phyloP scores from a whole-genome alignment of 148 eudicot genomes.

The Talinum fruticosum region DNA sequence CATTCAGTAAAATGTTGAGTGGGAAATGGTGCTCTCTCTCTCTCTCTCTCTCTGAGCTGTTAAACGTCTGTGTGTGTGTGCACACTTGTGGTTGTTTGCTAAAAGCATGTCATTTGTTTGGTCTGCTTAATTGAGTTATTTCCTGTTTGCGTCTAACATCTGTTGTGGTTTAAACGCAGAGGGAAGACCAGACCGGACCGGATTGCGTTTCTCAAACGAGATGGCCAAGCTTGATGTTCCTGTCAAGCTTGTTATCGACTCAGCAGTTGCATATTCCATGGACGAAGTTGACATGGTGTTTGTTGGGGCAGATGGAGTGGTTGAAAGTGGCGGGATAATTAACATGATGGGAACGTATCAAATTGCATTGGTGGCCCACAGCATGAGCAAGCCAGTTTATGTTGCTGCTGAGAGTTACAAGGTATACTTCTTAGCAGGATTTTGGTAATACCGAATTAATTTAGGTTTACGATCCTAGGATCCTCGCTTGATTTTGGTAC shows the following conservation, averaged over 20 bases:
- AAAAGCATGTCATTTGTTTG: not conserved
- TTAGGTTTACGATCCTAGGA: not conserved
- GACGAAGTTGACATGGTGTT: conserved; percentile 94
- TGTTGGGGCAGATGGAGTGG: conserved; percentile 98
- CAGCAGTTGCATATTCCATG: conserved; percentile 97
- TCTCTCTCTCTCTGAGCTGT: no score
- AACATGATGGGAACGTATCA: conserved; percentile 99
- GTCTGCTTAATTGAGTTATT: not conserved
- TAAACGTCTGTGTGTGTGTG: not conserved
- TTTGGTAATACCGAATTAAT: not conserved
- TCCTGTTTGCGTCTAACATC: not conserved
- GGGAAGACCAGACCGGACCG: conserved; percentile 95
- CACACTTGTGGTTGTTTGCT: no score
- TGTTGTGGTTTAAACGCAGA: conserved; percentile 43
- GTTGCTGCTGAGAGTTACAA: conserved; percentile 99
- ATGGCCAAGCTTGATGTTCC: conserved; percentile 91
- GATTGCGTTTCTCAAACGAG: conserved; percentile 84
- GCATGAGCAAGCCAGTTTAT: conserved; percentile 93
- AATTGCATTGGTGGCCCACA: conserved; percentile 82
- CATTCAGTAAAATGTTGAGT: no score
- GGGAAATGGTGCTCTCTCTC: no score
- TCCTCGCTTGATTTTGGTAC: not conserved
- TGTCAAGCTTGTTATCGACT: conserved; percentile 87
- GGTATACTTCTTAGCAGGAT: conserved; percentile 37
- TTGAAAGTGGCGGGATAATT: conserved; percentile 93